These are phyloP conservation scores for Lachnellula hyalina DNA, from an alignment of 2,329 filamentous ascomycete genomes.

Conservation along the genomic window DNA sequence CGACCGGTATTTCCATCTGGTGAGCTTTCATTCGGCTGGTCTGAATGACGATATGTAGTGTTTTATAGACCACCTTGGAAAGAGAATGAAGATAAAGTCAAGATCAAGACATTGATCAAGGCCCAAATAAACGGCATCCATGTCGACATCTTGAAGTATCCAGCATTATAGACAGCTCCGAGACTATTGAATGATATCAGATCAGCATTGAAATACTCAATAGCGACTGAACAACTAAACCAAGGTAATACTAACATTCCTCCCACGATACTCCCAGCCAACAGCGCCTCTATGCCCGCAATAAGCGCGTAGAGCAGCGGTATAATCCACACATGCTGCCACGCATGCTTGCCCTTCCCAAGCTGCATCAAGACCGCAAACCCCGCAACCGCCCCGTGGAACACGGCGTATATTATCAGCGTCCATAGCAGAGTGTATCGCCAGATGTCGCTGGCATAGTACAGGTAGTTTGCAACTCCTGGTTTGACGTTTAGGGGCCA, in stretches of 20 bases:
- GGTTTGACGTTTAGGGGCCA: conserved; percentile 47
- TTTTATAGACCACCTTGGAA: conserved; percentile 61
- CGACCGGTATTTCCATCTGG: too few species aligned
- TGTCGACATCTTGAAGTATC: conserved; percentile 68
- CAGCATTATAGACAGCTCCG: conserved; percentile 60
- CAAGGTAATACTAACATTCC: conserved; percentile 49
- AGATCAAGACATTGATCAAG: conserved; percentile 59
- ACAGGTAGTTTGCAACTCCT: conserved; percentile 45
- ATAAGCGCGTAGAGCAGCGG: conserved; percentile 55
- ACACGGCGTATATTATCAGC: conserved; percentile 55
- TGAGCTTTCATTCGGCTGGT: not conserved
- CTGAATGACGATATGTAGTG: not conserved
- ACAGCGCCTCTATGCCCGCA: conserved; percentile 56
- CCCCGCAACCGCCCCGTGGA: conserved; percentile 51
- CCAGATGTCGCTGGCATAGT: conserved; percentile 59
- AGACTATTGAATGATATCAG: conserved; percentile 38
- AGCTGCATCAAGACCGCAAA: conserved; percentile 58
- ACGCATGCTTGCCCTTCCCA: conserved; percentile 30
- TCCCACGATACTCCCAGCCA: conserved; percentile 64
- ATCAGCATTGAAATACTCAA: conserved; percentile 2
- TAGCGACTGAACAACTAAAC: not conserved
- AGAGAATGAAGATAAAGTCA: conserved; percentile 66
- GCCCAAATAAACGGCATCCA: conserved; percentile 71
- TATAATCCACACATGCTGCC: conserved; percentile 47
- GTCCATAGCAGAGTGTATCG: conserved; percentile 68